A percentile compares a stretch with the other conserved stretches of the same genome.
Evolutionary conservation across 2,329 filamentous ascomycete species (phyloP).

Genomic region (Aphanocladium album): DNA sequence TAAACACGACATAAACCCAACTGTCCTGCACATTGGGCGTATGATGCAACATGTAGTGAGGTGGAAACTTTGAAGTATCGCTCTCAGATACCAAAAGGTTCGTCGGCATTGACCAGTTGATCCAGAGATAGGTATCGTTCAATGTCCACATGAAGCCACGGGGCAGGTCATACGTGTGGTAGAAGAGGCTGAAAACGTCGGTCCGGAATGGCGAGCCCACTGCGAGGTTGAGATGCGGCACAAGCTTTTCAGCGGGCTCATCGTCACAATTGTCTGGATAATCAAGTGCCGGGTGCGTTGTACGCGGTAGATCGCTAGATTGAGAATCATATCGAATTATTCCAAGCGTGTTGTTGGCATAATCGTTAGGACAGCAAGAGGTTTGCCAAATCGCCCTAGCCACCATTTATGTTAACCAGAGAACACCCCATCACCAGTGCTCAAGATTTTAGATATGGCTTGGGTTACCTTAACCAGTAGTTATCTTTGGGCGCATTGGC

Average conservation of each 20-base stretch:
- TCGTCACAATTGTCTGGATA: neutral
- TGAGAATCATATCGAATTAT: neutral
- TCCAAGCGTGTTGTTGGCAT: neutral
- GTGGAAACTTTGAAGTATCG: neutral
- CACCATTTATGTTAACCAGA: neutral
- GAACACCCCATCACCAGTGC: too few species aligned
- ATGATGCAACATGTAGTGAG: neutral
- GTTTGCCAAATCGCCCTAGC: neutral
- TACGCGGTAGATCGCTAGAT: neutral
- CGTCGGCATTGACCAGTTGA: neutral
- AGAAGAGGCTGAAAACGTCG: neutral
- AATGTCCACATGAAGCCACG: neutral
- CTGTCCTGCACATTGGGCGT: neutral
- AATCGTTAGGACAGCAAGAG: neutral
- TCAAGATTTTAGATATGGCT: too few species aligned
- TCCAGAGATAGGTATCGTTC: neutral
- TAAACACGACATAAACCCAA: constrained; percentile 19
- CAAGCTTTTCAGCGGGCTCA: neutral
- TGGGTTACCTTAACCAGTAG: neutral
- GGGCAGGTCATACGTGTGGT: neutral
- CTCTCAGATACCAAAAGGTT: neutral
- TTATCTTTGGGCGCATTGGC: constrained; percentile 15
- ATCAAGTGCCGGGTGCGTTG: neutral
- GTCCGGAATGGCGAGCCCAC: neutral
- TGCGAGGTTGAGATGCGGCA: neutral